These are phyloP conservation scores for Yamadazyma songkhlaensis DNA, from an alignment of 1,139 yeast genomes.

Conservation along the genomic window DNA sequence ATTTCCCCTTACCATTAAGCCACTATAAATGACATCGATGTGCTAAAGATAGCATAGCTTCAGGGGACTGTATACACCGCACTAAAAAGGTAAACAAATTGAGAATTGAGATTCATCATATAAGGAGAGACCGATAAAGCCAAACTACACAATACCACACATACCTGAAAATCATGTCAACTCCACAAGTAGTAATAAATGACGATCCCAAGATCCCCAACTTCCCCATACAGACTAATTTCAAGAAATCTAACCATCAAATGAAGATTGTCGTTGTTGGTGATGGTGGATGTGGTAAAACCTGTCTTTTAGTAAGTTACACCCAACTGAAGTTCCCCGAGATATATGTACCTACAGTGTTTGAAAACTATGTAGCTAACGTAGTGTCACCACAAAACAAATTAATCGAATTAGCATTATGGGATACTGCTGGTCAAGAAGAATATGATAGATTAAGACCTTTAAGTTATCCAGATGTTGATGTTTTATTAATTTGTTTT, in stretches of 20 bases:
- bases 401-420: slow-evolving; percentile 63
- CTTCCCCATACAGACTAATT: slow-evolving; percentile 30
- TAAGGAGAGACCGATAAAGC: background rate
- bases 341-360: slow-evolving; percentile 83
- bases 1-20: no score
- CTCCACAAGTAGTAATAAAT: slow-evolving; percentile 11
- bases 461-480: slow-evolving; percentile 78
- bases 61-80: background rate
- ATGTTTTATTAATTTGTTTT: slow-evolving; percentile 72
- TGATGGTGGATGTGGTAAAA: slow-evolving; percentile 94
- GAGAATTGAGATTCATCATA: background rate
- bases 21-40: no score
- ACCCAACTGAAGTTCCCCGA: slow-evolving; percentile 76
- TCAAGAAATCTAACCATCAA: slow-evolving; percentile 36
- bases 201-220: slow-evolving; percentile 41
- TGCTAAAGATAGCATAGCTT: no score
- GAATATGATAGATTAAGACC: slow-evolving; percentile 86
- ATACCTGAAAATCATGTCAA: background rate
- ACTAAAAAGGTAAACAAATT: slow-evolving; percentile 4
- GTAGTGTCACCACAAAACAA: slow-evolving; percentile 55
- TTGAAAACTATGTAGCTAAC: slow-evolving; percentile 77
- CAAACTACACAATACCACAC: no score
- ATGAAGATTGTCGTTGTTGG: slow-evolving; percentile 85
- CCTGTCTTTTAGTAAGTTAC: slow-evolving; percentile 80
- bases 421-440: slow-evolving; percentile 97